Base-by-base conservation (phyloP, 306 rosid species). In the Cyamopsis tetragonoloba region DNA sequence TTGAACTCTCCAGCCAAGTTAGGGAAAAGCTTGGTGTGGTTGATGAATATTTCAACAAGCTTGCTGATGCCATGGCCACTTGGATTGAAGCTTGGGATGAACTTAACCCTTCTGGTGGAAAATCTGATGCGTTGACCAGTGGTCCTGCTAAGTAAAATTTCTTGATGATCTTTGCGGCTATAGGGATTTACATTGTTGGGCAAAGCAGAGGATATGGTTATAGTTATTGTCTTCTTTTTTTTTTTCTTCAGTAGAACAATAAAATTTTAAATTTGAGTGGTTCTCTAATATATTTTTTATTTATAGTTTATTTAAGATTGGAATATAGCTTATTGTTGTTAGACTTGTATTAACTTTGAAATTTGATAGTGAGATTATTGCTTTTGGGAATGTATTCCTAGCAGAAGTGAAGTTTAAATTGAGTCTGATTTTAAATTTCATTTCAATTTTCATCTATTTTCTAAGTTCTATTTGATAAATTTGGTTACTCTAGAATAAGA, bases 71-170 rank as follows among this genome's bases (percentile, higher is more conserved):
- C 34, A 91, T 91, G 97, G 77, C 82, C 20, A 91, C 87, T 6
- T 91, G 97, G 97, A 84, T 88, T 70, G 89, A 88, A 71, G 95
- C 90, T 5, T 91, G 97, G 97, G 89, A 88, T 3, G 97, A 91
- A 34, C 77, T 82, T 8, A 86, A 88, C 74, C 64, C 85, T 3
- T 66, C 78, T 49, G 87, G 63, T 6, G 81, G n/a, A n/a, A 70
- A 80, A 71, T n/a, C 72, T 67, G 68, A 28, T 27, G 74, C 78
- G 32, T 15, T 75, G 31, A 28, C 73, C 62, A 71, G 60, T 54
- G 79, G 78, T 30, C 14, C 67, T 0, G 49, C 83, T 5, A 80
- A 80, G 58, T 84, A 82, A 67, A 34, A 64, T 69, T 43, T 65
- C n/a, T n/a, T n/a, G n/a, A n/a, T 47, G 10, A 47, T 80, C 54